Base-by-base conservation (phyloP, 352 stramenopile genomes). In the Phytophthora pistaciae region DNA sequence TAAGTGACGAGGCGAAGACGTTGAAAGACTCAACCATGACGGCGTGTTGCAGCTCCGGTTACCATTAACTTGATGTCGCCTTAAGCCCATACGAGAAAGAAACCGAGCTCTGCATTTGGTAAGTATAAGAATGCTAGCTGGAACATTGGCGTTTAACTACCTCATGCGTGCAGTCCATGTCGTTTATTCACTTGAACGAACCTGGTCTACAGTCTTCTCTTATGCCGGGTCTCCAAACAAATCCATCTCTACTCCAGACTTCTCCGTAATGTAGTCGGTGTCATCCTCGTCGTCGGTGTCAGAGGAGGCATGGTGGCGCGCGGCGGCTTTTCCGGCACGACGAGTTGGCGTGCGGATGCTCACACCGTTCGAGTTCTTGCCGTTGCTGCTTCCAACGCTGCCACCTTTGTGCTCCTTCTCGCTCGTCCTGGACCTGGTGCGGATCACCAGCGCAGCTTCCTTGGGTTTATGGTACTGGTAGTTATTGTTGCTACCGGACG, bases 271-370 rank as follows among this genome's bases (percentile, higher is more conserved):
- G 36, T 78, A 83, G 44, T 86, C 82, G 23, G 78, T 75, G 42
- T 91, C 86, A 27, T 95, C 87, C 56, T 93, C 85, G 46, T 93
- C 88, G 59, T 93, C 86, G 18, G 87, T 93, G 61, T 94, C 88
- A 14, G 86, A 93, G 13, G 80, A 83, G 16, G 71, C 78, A 36
- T 78, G 52, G 11, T 73, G 71, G 46, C 63, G 49, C n/a, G 59
- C 66, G 21, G 56, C 74, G 2, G 70, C 53, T 44, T 71, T 76
- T 58, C 66, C 59, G 31, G 57, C 13, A 54, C 70, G 66, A 56
- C 61, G 70, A 65, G 62, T 77, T 33, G 74, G 59, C 27, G 84
- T 84, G 52, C 79, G 84, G 60, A 93, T 93, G 20, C 58, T 90
- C 33, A 93, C 83, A 53, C 83, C 83, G 31, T 79, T 84, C 31